phyloP scores from a whole-genome alignment of 352 stramenopile species.

The Globisporangium lucens region DNA sequence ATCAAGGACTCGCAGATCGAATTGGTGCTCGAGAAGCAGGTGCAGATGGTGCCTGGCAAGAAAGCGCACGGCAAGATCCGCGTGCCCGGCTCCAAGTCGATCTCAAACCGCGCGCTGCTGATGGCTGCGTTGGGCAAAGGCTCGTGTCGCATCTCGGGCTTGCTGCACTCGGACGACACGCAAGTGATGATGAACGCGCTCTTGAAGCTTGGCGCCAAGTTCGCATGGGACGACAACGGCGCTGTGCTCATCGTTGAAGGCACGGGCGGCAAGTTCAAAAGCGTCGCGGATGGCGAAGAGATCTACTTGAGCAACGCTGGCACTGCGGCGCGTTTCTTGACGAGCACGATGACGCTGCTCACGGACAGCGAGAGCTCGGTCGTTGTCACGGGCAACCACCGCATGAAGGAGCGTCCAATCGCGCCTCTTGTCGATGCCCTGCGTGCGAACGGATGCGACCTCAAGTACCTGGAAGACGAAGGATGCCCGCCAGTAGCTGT shows the following conservation, averaged over 20 bases:
- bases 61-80: conserved; percentile 56
- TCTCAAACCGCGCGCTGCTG: conserved; percentile 97
- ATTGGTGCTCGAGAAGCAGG: conserved; percentile 73
- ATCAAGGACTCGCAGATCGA: conserved; percentile 74
- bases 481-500: conserved; percentile 79
- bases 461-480: conserved; percentile 60
- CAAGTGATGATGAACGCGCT: conserved; percentile 97
- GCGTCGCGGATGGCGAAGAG: conserved; percentile 45
- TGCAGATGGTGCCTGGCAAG: conserved; percentile 50
- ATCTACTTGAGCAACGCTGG: conserved; percentile 88
- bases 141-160: conserved; percentile 78
- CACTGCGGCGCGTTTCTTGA: conserved; percentile 94
- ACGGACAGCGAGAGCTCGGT: conserved; percentile 39
- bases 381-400: conserved; percentile 91
- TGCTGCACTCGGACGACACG: conserved; percentile 97
- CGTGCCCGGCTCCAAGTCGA: conserved; percentile 97
- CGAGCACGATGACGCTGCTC: conserved; percentile 84
- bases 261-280: conserved; percentile 61
- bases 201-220: conserved; percentile 86
- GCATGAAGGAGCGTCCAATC: conserved; percentile 98
- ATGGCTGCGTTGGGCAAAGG: conserved; percentile 92
- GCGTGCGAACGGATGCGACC: conserved; percentile 80
- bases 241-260: conserved; percentile 73
- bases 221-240: conserved; percentile 76
- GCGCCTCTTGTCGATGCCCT: conserved; percentile 94